A percentile compares a stretch with the other conserved stretches of the same genome.
phyloP scores from a whole-genome alignment of 495 filamentous ascomycete species.

The Annulohypoxylon stygium region DNA sequence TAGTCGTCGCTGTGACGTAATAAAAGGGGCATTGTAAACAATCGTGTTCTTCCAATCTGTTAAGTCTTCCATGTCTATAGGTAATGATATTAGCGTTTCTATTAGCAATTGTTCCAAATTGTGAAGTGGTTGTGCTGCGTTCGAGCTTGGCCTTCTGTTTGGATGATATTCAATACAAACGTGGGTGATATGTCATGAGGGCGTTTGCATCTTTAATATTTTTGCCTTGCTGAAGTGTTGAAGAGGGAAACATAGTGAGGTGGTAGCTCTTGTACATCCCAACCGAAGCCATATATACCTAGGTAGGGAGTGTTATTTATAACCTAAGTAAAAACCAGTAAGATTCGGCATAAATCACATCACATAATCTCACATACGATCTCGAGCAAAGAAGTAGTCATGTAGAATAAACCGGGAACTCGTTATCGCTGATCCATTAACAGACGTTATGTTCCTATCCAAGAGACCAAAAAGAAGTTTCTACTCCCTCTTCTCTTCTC shows the following conservation, averaged over 20 bases:
- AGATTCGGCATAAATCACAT: not conserved
- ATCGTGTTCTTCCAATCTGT: not conserved
- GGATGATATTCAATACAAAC: too few species aligned
- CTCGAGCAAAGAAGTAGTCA: not conserved
- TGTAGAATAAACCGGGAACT: conserved; percentile 26
- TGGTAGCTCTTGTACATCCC: not conserved
- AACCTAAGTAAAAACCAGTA: not conserved
- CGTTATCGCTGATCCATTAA: conserved; percentile 41
- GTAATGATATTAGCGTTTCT: too few species aligned
- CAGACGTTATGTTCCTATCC: conserved; percentile 25
- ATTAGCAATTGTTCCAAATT: not conserved
- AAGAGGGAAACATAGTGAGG: too few species aligned
- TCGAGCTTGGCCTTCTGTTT: too few species aligned
- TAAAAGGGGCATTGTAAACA: conserved; percentile 5
- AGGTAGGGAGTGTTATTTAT: not conserved
- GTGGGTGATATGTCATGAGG: too few species aligned
- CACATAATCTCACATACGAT: not conserved
- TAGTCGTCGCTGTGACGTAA: not conserved
- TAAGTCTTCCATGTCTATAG: not conserved
- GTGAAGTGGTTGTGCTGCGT: not conserved
- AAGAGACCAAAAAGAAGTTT: not conserved
- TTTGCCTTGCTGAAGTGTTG: too few species aligned
- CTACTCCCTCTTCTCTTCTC: conserved; percentile 7
- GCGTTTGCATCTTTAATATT: too few species aligned
- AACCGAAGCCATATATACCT: not conserved